phyloP scores from a whole-genome alignment of 2,329 filamentous ascomycete genomes.

The Hymenoscyphus scutula region DNA sequence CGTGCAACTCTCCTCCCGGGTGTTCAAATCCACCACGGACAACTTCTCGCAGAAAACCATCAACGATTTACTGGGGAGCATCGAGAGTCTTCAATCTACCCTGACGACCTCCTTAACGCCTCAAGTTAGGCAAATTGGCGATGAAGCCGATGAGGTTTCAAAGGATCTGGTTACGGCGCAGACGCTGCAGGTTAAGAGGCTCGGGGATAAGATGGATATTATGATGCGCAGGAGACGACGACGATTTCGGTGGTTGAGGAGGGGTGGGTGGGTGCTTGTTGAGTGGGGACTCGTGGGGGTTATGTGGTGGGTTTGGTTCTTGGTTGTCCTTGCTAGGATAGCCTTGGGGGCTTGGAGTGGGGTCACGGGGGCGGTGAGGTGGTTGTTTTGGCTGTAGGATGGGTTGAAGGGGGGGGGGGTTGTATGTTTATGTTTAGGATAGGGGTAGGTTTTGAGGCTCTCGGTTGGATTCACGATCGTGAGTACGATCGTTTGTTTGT shows the following conservation, averaged over 20 bases:
- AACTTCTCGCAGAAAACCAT: slow-evolving; percentile 56
- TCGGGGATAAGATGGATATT: slow-evolving; percentile 75
- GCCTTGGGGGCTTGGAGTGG: slow-evolving; percentile 62
- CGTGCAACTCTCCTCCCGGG: slow-evolving; percentile 46
- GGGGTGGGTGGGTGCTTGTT: slow-evolving; percentile 75
- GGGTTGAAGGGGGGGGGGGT: not conserved
- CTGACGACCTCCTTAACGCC: slow-evolving; percentile 45
- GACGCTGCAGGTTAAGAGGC: slow-evolving; percentile 75
- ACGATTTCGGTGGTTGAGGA: slow-evolving; percentile 69
- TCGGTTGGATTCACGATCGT: not conserved
- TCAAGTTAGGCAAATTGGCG: slow-evolving; percentile 65
- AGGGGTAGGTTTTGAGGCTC: not conserved
- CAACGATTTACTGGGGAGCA: slow-evolving; percentile 45
- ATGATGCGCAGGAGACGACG: slow-evolving; percentile 68
- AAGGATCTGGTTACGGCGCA: slow-evolving; percentile 74
- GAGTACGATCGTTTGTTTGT: not conserved
- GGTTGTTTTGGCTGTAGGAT: slow-evolving; percentile 72
- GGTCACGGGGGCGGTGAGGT: slow-evolving; percentile 60
- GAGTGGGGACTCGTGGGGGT: slow-evolving; percentile 87
- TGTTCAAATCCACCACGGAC: slow-evolving; percentile 58
- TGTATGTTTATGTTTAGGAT: not conserved
- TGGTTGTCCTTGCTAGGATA: slow-evolving; percentile 74
- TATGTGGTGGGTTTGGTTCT: slow-evolving; percentile 93
- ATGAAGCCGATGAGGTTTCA: slow-evolving; percentile 76
- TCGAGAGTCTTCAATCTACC: slow-evolving; percentile 45